Evolutionary conservation across 768 basidiomycete species (phyloP), one percentile per base, ranked within the genome.

Genomic region (Paxillus rubicundulus): DNA sequence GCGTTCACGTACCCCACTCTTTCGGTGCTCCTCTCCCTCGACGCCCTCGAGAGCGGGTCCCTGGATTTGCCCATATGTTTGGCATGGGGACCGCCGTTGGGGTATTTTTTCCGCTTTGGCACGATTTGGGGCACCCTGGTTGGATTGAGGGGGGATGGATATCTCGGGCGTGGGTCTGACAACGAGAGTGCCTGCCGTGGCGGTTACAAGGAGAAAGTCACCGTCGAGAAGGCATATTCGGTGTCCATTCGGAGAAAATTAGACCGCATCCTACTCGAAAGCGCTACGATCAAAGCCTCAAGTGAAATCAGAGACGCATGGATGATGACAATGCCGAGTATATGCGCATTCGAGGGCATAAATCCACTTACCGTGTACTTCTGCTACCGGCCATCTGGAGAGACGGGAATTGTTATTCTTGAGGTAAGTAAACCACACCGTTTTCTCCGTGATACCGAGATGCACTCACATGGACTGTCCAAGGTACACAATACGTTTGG

Each of bases 401-500:
- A 34, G 5, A 60, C 81, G 27, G 75, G 74, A 68, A 53, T 76
- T 18, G 65, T 75, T 16, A 73, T 88, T 0, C 67, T 89, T 3
- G 86, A 89, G 73, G 85, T 86, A 42, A 32, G 72, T 45, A 3
- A 16, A 10, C 36, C 21, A 34, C 10, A 9, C 10, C 5, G 10
- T 5, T 51, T 40, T 9, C 13, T 10, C 33, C 1, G 3, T 14
- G 1, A 14, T 9, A 24, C 8, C 8, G 18, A 40, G 36, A 34
- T 34, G 5, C 18, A 20, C n/a, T n/a, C n/a, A n/a, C 5, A 21
- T 21, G 21, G 18, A 14, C 18, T 24, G 24, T 24, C n/a, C 2
- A 47, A 84, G 82, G 77, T 84, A 8, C 86, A 88, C 61, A 89
- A 87, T 61, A 87, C 86, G 0, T 89, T 89, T 61, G 84, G 82